Conservation (phyloP, 2,329 filamentous ascomycete species). For the Coniochaeta prunicola region DNA sequence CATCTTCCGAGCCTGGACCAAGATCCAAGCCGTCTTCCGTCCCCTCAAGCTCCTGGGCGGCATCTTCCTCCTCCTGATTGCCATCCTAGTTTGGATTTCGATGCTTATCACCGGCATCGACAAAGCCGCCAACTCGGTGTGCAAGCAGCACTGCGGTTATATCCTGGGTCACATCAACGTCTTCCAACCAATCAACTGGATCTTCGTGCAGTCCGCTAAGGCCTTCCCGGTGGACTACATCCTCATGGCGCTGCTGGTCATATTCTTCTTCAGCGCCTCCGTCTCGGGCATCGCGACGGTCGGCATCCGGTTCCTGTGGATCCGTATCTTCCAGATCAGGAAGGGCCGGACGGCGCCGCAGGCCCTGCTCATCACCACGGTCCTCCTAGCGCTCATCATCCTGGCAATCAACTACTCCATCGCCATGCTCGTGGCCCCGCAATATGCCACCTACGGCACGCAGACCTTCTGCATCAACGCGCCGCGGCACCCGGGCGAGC, state of each 20-base stretch:
- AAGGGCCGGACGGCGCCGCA: conserved; percentile 86
- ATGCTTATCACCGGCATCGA: conserved; percentile 96
- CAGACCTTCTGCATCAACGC: conserved; percentile 86
- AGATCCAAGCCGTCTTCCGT: conserved; percentile 72
- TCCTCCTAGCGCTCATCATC: conserved; percentile 82
- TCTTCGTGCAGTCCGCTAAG: conserved; percentile 72
- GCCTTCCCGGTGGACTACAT: conserved; percentile 90
- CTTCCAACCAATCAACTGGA: conserved; percentile 91
- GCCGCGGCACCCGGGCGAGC: conserved; percentile 51
- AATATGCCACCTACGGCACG: conserved; percentile 89
- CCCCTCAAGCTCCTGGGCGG: conserved; percentile 86
- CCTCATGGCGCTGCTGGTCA: conserved; percentile 74
- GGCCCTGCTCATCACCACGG: conserved; percentile 82
- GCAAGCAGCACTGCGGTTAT: conserved; percentile 86
- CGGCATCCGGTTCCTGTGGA: conserved; percentile 94
- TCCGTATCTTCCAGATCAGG: conserved; percentile 85
- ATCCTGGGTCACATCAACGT: conserved; percentile 81
- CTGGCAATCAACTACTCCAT: conserved; percentile 90
- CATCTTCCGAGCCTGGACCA: conserved; percentile 70
- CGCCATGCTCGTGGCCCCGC: conserved; percentile 88
- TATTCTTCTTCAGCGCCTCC: conserved; percentile 84
- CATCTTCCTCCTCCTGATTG: conserved; percentile 65
- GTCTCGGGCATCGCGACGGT: conserved; percentile 79
- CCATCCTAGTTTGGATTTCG: conserved; percentile 73
- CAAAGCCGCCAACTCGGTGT: conserved; percentile 92